These are phyloP conservation scores for Hyaloscypha hepaticicola DNA, from an alignment of 495 filamentous ascomycete species.

Conservation along the genomic window DNA sequence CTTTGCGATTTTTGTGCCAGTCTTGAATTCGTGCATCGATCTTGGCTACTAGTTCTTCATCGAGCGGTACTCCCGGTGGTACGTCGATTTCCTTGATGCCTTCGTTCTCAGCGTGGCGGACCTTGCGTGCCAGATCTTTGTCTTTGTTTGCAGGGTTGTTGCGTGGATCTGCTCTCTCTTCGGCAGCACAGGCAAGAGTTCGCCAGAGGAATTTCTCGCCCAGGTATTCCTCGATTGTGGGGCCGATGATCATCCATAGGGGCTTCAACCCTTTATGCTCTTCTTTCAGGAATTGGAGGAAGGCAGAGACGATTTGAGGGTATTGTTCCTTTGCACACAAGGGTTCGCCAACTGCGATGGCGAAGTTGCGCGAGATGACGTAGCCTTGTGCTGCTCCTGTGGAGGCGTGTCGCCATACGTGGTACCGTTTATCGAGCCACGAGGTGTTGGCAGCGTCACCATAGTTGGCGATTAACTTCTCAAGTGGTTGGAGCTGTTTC, in stretches of 20 bases:
- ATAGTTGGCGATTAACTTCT: slow-evolving; percentile 84
- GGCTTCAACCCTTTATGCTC: slow-evolving; percentile 65
- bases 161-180: slow-evolving; percentile 72
- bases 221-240: slow-evolving; percentile 68
- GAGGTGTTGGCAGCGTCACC: slow-evolving; percentile 86
- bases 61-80: slow-evolving; percentile 55
- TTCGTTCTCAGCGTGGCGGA: slow-evolving; percentile 75
- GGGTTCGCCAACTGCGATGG: slow-evolving; percentile 78
- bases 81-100: slow-evolving; percentile 71
- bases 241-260: slow-evolving; percentile 75
- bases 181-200: slow-evolving; percentile 77
- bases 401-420: slow-evolving; percentile 72
- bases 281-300: slow-evolving; percentile 69
- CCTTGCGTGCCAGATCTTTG: slow-evolving; percentile 61
- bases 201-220: slow-evolving; percentile 78
- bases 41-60: slow-evolving; percentile 60
- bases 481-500: slow-evolving; percentile 65
- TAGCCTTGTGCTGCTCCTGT: slow-evolving; percentile 82
- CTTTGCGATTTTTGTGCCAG: slow-evolving; percentile 77
- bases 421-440: slow-evolving; percentile 79
- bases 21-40: slow-evolving; percentile 70
- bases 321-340: slow-evolving; percentile 75
- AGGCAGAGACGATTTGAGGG: slow-evolving; percentile 64
- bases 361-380: slow-evolving; percentile 68
- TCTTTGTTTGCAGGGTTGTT: slow-evolving; percentile 31